These are phyloP conservation scores for Hortaea werneckii DNA, from an alignment of 2,329 filamentous ascomycete genomes.

Conservation along the genomic window DNA sequence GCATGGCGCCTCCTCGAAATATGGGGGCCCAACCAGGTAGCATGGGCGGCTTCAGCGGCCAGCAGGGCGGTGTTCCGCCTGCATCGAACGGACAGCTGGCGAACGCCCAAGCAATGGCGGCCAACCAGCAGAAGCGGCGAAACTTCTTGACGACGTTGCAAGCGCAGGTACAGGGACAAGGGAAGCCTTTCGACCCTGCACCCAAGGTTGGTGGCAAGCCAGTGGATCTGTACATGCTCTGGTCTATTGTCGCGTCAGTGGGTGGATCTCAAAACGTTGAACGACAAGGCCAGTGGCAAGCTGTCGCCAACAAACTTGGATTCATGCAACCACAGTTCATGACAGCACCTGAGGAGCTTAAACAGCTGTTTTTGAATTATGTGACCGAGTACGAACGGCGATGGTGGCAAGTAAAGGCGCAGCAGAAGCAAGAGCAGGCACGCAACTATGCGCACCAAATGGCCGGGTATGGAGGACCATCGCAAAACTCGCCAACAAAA, in stretches of 20 bases:
- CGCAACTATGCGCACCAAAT: constrained; percentile 29
- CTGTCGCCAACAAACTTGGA: constrained; percentile 49
- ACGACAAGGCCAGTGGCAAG: constrained; percentile 60
- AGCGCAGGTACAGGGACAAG: constrained; percentile 65
- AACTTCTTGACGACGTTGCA: constrained; percentile 58
- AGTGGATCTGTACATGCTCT: constrained; percentile 67
- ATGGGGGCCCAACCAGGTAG: constrained; percentile 17
- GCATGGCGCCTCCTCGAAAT: constrained; percentile 19
- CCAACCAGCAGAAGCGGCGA: constrained; percentile 18
- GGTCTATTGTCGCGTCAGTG: constrained; percentile 63
- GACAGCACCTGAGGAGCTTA: constrained; percentile 57
- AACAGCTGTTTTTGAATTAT: constrained; percentile 64
- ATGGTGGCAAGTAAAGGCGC: constrained; percentile 45
- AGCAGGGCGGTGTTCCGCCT: constrained; percentile 11
- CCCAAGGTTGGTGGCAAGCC: constrained; percentile 64
- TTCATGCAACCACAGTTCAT: constrained; percentile 39
- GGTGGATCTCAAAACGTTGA: constrained; percentile 70
- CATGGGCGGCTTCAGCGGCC: constrained; percentile 16
- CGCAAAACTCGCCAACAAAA: constrained; percentile 25
- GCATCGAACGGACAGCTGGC: constrained; percentile 15
- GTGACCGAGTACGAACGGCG: constrained; percentile 67
- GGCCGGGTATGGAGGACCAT: constrained; percentile 25
- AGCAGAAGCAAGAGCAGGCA: constrained; percentile 27
- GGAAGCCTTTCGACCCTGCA: constrained; percentile 62
- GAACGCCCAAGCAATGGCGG: constrained; percentile 6